These are phyloP conservation scores for Lepidopterella palustris DNA, from an alignment of 495 filamentous ascomycete genomes.

Conservation along the genomic window DNA sequence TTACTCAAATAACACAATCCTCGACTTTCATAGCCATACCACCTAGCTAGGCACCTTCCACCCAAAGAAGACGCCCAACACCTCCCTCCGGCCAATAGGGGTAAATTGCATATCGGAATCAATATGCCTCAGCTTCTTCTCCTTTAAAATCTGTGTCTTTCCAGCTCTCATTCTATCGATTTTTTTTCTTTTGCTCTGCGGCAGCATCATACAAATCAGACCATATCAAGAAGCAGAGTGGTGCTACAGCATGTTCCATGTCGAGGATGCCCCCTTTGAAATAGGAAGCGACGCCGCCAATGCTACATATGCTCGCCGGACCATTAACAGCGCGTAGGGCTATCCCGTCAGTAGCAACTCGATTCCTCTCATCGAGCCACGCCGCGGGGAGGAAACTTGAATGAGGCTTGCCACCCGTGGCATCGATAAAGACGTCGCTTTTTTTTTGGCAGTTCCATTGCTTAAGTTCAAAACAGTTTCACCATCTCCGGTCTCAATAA, in stretches of 20 bases:
- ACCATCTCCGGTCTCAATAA: conserved; percentile 18
- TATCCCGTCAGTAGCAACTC: conserved; percentile 37
- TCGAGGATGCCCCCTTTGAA: conserved; percentile 30
- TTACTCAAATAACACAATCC: not conserved
- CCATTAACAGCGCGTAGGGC: conserved; percentile 43
- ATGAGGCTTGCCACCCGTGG: conserved; percentile 41
- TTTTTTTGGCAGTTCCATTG: conserved; percentile 36
- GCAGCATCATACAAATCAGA: not conserved
- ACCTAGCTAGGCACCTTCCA: conserved; percentile 49
- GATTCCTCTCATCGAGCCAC: conserved; percentile 35
- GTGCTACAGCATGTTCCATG: not conserved
- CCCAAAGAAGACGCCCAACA: conserved; percentile 51
- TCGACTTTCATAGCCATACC: conserved; percentile 25
- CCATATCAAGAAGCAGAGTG: not conserved
- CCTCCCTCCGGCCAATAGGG: conserved; percentile 47
- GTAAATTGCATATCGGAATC: conserved; percentile 39
- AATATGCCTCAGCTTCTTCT: conserved; percentile 29
- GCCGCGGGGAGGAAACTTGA: conserved; percentile 37
- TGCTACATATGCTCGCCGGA: conserved; percentile 42
- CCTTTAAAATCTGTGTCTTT: conserved; percentile 7
- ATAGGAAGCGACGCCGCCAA: conserved; percentile 39
- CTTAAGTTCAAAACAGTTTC: conserved; percentile 29
- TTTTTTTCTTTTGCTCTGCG: conserved; percentile 32
- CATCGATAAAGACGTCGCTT: conserved; percentile 47
- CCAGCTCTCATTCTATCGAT: not conserved